A percentile compares a stretch with the other conserved stretches of the same genome.
Evolutionary conservation across 305 asterid species (phyloP).

Genomic region (Ilex paraguariensis): DNA sequence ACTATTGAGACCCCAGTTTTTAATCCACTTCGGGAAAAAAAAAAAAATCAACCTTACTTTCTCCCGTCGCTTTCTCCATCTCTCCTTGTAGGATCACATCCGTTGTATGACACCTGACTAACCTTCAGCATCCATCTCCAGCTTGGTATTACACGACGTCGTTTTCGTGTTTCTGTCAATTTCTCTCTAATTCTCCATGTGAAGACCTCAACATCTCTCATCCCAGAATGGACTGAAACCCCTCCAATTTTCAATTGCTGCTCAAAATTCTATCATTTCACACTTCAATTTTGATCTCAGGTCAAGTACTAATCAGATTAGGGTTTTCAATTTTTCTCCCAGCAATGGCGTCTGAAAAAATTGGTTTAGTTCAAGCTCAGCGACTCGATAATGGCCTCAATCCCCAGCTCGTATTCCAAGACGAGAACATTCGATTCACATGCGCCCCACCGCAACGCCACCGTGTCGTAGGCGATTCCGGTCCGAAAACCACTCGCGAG

Average conservation of each 20-base stretch:
- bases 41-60: too few species aligned
- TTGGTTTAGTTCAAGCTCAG: constrained; percentile 50
- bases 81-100: too few species aligned
- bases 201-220: not conserved
- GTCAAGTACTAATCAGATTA: too few species aligned
- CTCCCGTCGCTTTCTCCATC: too few species aligned
- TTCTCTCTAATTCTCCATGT: not conserved
- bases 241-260: too few species aligned
- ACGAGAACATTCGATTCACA: constrained; percentile 20
- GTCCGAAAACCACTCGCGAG: constrained; percentile 58
- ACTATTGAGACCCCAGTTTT: too few species aligned
- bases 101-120: too few species aligned
- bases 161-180: not conserved
- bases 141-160: constrained; percentile 1
- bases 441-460: constrained; percentile 39
- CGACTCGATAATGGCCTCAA: constrained; percentile 41
- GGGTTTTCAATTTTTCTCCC: too few species aligned
- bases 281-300: not conserved
- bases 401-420: constrained; percentile 61
- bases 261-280: not conserved
- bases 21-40: too few species aligned
- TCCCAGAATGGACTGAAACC: not conserved
- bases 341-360: constrained; percentile 57
- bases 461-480: constrained; percentile 38
- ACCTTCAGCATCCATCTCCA: too few species aligned